Evolutionary conservation across 805 yeast genomes (phyloP).

Genomic region (Saccharomycopsis javanensis): DNA sequence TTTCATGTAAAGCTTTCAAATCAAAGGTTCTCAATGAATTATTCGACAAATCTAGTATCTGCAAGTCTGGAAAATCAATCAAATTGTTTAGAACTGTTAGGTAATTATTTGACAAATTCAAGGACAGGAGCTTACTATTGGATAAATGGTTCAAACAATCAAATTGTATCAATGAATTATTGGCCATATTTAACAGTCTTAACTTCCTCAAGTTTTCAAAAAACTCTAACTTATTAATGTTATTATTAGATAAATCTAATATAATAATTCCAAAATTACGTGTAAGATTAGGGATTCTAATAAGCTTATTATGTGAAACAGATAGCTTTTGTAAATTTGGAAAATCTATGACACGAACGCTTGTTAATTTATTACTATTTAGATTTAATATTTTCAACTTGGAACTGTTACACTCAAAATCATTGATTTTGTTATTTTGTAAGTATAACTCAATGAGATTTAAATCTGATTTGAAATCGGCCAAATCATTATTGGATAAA

Average conservation of each 20-base stretch:
- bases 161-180: constrained; percentile 7
- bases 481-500: constrained; percentile 4
- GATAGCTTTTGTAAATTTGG: background rate
- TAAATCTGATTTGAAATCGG: background rate
- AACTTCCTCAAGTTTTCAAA: constrained; percentile 5
- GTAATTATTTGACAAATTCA: background rate
- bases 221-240: constrained; percentile 8
- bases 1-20: background rate
- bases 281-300: background rate
- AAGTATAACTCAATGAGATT: constrained; percentile 3
- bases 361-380: constrained; percentile 1
- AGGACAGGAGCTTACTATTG: background rate
- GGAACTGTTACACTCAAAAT: constrained; percentile 2
- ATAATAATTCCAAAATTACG: background rate
- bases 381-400: constrained; percentile 4
- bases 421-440: constrained; percentile 6
- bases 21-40: background rate
- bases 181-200: constrained; percentile 1
- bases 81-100: background rate
- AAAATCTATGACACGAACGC: background rate
- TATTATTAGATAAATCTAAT: constrained; percentile 8
- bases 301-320: background rate
- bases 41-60: background rate
- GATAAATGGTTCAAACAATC: constrained; percentile 2
- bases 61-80: background rate